Evolutionary conservation across 345 rosid genomes (phyloP).

Genomic region (Lagerstroemia speciosa): DNA sequence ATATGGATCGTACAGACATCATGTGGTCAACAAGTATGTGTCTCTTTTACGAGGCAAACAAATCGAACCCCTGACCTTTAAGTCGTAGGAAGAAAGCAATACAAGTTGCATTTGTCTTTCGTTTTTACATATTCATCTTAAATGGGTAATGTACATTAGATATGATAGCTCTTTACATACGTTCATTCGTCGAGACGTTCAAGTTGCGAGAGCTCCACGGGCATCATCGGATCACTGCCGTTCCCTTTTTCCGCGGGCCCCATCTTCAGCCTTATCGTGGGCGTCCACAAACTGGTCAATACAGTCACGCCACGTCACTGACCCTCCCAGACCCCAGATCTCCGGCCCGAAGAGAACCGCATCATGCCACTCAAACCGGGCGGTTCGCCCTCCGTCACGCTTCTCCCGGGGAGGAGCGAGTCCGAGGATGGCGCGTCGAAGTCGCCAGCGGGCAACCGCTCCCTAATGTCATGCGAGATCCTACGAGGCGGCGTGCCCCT

Average conservation of each 20-base stretch:
- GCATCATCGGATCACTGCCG: background rate
- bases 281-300: background rate
- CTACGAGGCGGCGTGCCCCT: conserved; percentile 7
- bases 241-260: background rate
- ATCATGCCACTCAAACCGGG: conserved; percentile 45
- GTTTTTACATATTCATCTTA: too few relatives aligned
- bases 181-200: background rate
- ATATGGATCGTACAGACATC: background rate
- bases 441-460: conserved; percentile 38
- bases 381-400: conserved; percentile 29
- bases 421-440: conserved; percentile 21
- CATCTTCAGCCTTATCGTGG: background rate
- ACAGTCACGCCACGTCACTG: conserved; percentile 11
- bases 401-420: conserved; percentile 22
- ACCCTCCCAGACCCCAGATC: conserved; percentile 37
- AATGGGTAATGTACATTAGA: too few relatives aligned
- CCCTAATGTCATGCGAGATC: conserved; percentile 35
- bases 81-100: too few relatives aligned
- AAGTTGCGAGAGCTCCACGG: background rate
- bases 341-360: conserved; percentile 62
- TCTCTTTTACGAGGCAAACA: too few relatives aligned
- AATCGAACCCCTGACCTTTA: too few relatives aligned
- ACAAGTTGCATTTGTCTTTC: too few relatives aligned
- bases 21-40: too few relatives aligned
- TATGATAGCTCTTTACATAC: background rate